A percentile compares a stretch with the other conserved stretches of the same genome.
Conservation (phyloP, 2,329 filamentous ascomycete genomes). For the Colletotrichum zoysiae region DNA sequence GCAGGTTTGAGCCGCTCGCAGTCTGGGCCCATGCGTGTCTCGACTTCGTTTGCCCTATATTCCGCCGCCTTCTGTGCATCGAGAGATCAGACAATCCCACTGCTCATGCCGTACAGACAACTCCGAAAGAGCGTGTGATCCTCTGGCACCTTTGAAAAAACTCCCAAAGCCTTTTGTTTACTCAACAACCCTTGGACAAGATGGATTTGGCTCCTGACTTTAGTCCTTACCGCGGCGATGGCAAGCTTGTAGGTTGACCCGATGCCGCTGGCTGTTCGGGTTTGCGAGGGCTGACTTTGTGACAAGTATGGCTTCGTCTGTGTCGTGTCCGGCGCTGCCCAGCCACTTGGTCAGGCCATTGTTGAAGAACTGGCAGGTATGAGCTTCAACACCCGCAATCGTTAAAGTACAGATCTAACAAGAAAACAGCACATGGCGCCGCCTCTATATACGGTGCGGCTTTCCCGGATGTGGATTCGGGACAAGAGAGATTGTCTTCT, state of each 20-base stretch:
- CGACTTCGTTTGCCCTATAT: slow-evolving; percentile 1
- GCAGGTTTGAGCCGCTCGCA: slow-evolving; percentile 13
- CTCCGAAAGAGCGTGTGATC: background rate
- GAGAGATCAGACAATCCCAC: background rate
- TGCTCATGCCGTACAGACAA: too few relatives aligned
- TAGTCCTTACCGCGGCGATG: slow-evolving; percentile 68
- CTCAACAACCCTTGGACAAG: background rate
- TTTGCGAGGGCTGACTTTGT: slow-evolving; percentile 8
- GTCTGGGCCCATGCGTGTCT: slow-evolving; percentile 8
- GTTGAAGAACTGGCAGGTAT: slow-evolving; percentile 69
- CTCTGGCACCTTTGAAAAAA: background rate
- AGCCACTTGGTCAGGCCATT: slow-evolving; percentile 71
- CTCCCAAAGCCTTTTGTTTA: background rate
- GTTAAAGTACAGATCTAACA: slow-evolving; percentile 39
- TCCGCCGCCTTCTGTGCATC: background rate
- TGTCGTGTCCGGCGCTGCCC: slow-evolving; percentile 72
- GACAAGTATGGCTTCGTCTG: slow-evolving; percentile 72
- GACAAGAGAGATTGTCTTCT: background rate
- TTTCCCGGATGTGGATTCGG: too few relatives aligned
- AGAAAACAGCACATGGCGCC: slow-evolving; percentile 67
- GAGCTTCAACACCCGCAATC: background rate
- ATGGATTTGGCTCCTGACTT: slow-evolving; percentile 60
- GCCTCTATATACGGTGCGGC: slow-evolving; percentile 69
- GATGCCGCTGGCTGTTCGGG: background rate
- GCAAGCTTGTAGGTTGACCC: slow-evolving; percentile 62